These are phyloP conservation scores for Singerocomus rubriflavus DNA, from an alignment of 1,284 basidiomycete genomes.

Conservation along the genomic window DNA sequence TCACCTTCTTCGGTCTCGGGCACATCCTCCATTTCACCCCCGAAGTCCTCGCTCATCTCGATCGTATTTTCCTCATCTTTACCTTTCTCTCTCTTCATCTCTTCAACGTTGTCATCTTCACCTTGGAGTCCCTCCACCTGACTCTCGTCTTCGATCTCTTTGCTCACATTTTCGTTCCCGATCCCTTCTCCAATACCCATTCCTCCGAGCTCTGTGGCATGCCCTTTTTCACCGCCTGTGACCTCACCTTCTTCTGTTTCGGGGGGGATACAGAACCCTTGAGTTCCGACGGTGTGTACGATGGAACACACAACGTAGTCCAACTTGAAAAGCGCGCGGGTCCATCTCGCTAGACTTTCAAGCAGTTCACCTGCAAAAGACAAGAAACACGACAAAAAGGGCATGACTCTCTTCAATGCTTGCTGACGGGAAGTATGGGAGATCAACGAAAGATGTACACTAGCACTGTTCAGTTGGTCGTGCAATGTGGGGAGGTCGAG, in stretches of 20 bases:
- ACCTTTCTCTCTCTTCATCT: conserved; percentile 48
- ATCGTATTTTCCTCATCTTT: conserved; percentile 67
- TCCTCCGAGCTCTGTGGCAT: conserved; percentile 52
- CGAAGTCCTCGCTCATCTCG: conserved; percentile 77
- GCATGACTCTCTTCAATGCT: conserved; percentile 45
- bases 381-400: conserved; percentile 66
- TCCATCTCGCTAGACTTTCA: conserved; percentile 57
- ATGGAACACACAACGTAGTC: conserved; percentile 76
- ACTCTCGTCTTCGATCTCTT: conserved; percentile 92
- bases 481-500: conserved; percentile 44
- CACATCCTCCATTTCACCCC: conserved; percentile 81
- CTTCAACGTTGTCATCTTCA: conserved; percentile 49
- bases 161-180: conserved; percentile 85
- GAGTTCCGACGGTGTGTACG: conserved; percentile 70
- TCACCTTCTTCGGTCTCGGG: conserved; percentile 56
- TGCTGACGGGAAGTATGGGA: conserved; percentile 30
- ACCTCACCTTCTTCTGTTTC: conserved; percentile 59
- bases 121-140: conserved; percentile 93
- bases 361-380: conserved; percentile 55
- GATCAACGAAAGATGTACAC: conserved; percentile 29
- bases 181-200: conserved; percentile 85
- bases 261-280: conserved; percentile 92
- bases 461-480: conserved; percentile 33
- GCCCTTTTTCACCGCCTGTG: conserved; percentile 48
- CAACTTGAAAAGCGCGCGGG: conserved; percentile 83